Base-by-base conservation (phyloP, 768 basidiomycete genomes). In the Auriscalpium vulgare region DNA sequence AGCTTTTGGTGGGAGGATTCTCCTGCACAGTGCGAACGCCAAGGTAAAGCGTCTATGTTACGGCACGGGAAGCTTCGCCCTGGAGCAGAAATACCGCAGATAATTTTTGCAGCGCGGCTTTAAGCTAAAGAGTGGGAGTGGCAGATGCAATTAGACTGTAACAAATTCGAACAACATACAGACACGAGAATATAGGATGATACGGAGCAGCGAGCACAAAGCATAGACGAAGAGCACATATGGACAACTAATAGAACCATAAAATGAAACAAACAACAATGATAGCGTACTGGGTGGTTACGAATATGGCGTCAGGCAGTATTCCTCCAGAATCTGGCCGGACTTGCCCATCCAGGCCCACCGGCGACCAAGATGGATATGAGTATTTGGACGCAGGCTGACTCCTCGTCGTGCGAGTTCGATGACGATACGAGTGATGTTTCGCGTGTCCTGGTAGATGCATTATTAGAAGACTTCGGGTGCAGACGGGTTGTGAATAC, bases 301-400 rank as follows among this genome's bases (percentile, higher is more conserved):
- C 40, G 43, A 38, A 29, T 6, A 45, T 5, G 50, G 48, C 10
- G 19, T 56, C 45, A 52, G 50, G n/a, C 53, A 52, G 23, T 70
- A 67, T 49, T 63, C 66, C 65, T 87, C 83, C 61, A 87, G 70
- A 56, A 91, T 72, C 68, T 82, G 75, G 10, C 89, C 89, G 40
- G 74, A 71, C 64, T 78, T 82, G 64, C 89, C 90, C 91, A 94
- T 93, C 91, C 91, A 93, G 13, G 72, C 72, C 91, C 88, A 94
- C 53, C 85, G 78, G 50, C 80, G 76, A 59, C 78, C 75, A 40
- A 82, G 79, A 64, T 80, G 75, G 62, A 91, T 80, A n/a, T 73
- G 59, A 8, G 82, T 83, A 65, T 95, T 97, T 19, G 91, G 82
- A 58, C 81, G 76, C 59, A 97, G 74, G 56, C 76, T 72, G 36